Base-by-base conservation (phyloP, 139 green algal species). In the Eudorina sp. region DNA sequence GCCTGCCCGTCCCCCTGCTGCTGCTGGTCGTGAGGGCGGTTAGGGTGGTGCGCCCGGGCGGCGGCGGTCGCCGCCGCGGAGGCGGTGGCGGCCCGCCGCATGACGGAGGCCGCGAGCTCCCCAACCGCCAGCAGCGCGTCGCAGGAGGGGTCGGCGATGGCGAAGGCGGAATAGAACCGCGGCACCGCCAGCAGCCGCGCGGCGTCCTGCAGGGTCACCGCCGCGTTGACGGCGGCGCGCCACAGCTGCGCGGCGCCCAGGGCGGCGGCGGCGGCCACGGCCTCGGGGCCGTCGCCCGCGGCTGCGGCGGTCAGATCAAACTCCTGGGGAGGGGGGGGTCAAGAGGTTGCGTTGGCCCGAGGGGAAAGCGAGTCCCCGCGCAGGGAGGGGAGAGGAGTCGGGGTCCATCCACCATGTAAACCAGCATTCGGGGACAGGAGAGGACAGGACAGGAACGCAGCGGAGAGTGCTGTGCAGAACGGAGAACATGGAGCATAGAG, bases 91-190 rank as follows among this genome's bases (percentile, higher is more conserved):
- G 80, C 80, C 3, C 23, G 80, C 6, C 43, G 80, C 60, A 76
- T 76, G 80, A 76, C 45, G 8, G 41, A n/a, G 13, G 80, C 80
- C 21, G 16, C 60, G 0, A 86, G 60, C 80, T 86, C 80, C 29
- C 60, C 80, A 4, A 86, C 23, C 40, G 60, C 46, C 41, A 86
- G 80, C 41, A 86, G 80, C 3, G 40, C 9, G 19, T 86, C 80
- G 16, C 60, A 76, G 23, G 40, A 76, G 41, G 80, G 43, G 43
- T 86, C 60, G 80, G 43, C 18, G 40, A 31, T 19, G 3, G 58
- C 76, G 62, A 75, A 86, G 41, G 58, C 29, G 3, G 9, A n/a
- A 40, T 86, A 86, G 60, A 48, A 36, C 0, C 8, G 0, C 1
- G 60, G 60, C 60, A n/a, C 40, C 2, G 41, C 60, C 14, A 86